These are phyloP conservation scores for Glycine soja DNA, from an alignment of 306 rosid species.

Conservation along the genomic window DNA sequence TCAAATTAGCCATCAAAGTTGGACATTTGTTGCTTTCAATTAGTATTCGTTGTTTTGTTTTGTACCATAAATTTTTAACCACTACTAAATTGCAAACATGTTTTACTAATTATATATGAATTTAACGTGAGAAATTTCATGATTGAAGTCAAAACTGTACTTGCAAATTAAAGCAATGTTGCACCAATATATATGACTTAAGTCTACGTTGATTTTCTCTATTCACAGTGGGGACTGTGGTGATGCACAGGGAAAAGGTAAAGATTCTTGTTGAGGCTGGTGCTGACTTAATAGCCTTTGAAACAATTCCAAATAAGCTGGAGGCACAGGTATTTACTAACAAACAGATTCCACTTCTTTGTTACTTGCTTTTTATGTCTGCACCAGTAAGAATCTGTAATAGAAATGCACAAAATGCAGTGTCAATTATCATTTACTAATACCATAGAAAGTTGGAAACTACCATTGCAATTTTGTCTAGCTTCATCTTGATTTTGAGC, in stretches of 20 bases:
- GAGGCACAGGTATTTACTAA: conserved; percentile 71
- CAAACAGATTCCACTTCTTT: neutral
- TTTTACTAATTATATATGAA: too few relatives aligned
- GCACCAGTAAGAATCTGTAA: neutral
- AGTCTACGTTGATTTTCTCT: conserved; percentile 19
- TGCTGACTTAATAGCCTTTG: conserved; percentile 87
- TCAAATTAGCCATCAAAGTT: neutral
- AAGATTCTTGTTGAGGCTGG: conserved; percentile 79
- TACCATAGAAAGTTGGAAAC: neutral
- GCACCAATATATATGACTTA: neutral
- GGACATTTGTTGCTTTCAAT: neutral
- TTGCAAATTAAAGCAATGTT: neutral
- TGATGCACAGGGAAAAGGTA: conserved; percentile 76
- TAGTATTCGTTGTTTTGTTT: neutral
- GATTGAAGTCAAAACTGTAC: neutral
- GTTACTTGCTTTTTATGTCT: conserved; percentile 1
- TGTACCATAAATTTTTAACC: neutral
- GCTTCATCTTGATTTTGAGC: conserved; percentile 31
- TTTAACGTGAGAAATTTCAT: neutral
- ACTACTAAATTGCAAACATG: neutral
- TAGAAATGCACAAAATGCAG: neutral
- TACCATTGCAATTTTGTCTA: neutral
- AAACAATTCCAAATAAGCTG: conserved; percentile 82
- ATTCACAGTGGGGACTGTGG: conserved; percentile 78
- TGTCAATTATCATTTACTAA: neutral